Conservation (phyloP, 345 rosid genomes). For the Eucalyptus cloeziana region DNA sequence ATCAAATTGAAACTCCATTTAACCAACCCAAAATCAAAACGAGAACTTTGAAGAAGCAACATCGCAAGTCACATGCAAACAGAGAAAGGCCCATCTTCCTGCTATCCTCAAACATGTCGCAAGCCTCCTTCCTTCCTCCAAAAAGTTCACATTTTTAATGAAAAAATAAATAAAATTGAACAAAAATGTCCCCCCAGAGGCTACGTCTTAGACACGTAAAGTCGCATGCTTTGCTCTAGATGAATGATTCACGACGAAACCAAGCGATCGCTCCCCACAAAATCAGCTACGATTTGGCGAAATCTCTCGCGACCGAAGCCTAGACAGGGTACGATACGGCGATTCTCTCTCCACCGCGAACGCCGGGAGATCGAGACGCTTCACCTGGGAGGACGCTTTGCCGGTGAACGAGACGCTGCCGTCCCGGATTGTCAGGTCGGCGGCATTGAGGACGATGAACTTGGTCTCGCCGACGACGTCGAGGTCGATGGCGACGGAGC, state of each 20-base stretch:
- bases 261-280: neutral
- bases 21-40: neutral
- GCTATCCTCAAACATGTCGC: neutral
- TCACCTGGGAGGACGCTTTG: constrained; percentile 41
- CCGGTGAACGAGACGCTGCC: constrained; percentile 40
- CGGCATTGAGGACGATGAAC: constrained; percentile 88
- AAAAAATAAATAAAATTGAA: neutral
- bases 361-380: neutral
- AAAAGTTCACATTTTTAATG: neutral
- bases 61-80: neutral
- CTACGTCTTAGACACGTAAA: neutral
- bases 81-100: neutral
- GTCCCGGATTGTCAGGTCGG: constrained; percentile 56
- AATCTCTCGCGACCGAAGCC: neutral
- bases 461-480: constrained; percentile 45
- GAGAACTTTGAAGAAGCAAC: neutral
- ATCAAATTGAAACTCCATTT: neutral
- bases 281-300: neutral
- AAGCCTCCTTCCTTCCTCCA: neutral
- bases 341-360: neutral
- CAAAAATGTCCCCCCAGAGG: neutral
- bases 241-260: neutral
- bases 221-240: neutral
- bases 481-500: constrained; percentile 45
- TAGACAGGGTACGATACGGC: neutral